Evolutionary conservation across 2,329 filamentous ascomycete species (phyloP).

Genomic region (Penicillium sp.): DNA sequence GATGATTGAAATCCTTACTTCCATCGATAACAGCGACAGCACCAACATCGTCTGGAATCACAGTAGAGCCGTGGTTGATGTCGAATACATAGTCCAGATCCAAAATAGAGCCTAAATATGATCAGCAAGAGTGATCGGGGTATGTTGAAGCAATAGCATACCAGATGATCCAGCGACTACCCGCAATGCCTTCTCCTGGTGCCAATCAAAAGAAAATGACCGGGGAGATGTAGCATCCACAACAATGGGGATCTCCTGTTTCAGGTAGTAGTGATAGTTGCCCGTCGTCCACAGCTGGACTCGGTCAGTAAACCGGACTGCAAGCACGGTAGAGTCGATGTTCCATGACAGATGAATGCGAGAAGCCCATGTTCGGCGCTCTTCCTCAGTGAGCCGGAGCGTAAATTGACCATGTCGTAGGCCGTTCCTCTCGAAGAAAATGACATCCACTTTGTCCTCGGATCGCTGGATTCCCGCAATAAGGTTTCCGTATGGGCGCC

Average conservation of each 20-base stretch:
- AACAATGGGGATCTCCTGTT: slow-evolving; percentile 70
- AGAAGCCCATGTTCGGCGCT: slow-evolving; percentile 54
- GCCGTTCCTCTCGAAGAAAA: slow-evolving; percentile 98
- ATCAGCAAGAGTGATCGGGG: slow-evolving; percentile 2
- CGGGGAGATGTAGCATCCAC: slow-evolving; percentile 22
- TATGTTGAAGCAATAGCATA: slow-evolving; percentile 26
- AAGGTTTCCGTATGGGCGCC: slow-evolving; percentile 86
- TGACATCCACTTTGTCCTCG: slow-evolving; percentile 69
- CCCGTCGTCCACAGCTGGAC: slow-evolving; percentile 96
- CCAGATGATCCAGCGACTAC: slow-evolving; percentile 57
- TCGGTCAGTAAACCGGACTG: slow-evolving; percentile 69
- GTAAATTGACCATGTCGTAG: slow-evolving; percentile 91
- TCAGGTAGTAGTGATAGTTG: slow-evolving; percentile 98
- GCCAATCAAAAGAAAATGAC: slow-evolving; percentile 59
- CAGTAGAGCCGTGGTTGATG: slow-evolving; percentile 65
- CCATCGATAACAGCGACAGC: slow-evolving; percentile 84
- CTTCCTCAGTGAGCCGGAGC: slow-evolving; percentile 64
- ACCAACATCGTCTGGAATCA: slow-evolving; percentile 72
- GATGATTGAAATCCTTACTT: slow-evolving; percentile 40
- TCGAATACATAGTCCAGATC: slow-evolving; percentile 67
- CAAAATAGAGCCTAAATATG: slow-evolving; percentile 48
- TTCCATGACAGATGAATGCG: slow-evolving; percentile 79
- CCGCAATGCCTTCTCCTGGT: slow-evolving; percentile 76
- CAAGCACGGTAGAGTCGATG: slow-evolving; percentile 83
- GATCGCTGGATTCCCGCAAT: slow-evolving; percentile 79